These are phyloP conservation scores for Ammopiptanthus mongolicus DNA, from an alignment of 306 rosid species.

Conservation along the genomic window DNA sequence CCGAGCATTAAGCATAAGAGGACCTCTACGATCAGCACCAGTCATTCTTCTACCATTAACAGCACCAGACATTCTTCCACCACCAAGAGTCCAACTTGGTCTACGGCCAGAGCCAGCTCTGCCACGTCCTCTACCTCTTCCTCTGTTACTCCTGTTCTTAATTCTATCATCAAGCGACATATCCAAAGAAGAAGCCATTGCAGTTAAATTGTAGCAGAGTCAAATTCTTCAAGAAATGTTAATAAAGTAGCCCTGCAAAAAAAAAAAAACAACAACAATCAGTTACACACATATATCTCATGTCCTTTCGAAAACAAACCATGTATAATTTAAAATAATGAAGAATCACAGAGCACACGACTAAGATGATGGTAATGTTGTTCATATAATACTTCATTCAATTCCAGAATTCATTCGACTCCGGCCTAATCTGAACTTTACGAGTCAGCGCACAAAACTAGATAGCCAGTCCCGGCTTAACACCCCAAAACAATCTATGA, in stretches of 20 bases:
- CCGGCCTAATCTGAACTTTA: background rate
- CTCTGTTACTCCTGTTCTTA: conserved; percentile 65
- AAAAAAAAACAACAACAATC: background rate
- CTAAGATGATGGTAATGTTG: background rate
- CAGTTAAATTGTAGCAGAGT: background rate
- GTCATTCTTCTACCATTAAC: conserved; percentile 49
- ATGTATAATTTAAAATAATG: background rate
- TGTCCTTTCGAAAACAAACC: background rate
- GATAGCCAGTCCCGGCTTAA: background rate
- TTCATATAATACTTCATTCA: background rate
- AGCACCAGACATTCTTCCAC: conserved; percentile 53
- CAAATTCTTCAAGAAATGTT: conserved; percentile 8
- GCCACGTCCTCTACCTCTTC: conserved; percentile 76
- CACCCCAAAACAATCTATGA: background rate
- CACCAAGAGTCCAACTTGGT: conserved; percentile 40
- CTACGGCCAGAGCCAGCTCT: conserved; percentile 71
- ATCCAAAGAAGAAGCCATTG: conserved; percentile 83
- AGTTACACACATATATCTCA: background rate
- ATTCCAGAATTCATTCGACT: background rate
- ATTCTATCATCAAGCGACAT: conserved; percentile 89
- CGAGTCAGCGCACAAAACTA: background rate
- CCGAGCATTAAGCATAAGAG: conserved; percentile 56
- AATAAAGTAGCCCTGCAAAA: conserved; percentile 18
- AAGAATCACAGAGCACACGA: background rate
- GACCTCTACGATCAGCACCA: conserved; percentile 67